Evolutionary conservation across 2,329 filamentous ascomycete species (phyloP).

Genomic region (Plectosphaerella sp.): DNA sequence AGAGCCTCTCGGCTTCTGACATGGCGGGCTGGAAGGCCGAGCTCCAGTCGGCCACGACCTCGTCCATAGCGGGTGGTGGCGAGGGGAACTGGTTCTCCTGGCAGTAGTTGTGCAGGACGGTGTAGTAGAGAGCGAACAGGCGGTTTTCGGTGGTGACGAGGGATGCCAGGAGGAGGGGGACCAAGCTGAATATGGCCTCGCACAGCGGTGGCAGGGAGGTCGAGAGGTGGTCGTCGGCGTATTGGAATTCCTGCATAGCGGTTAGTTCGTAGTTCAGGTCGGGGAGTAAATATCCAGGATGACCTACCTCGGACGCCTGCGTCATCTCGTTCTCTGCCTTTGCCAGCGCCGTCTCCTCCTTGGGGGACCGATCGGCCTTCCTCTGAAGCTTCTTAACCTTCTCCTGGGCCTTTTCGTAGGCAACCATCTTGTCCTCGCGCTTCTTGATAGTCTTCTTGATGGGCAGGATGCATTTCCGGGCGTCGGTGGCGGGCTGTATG

Average conservation of each 20-base stretch:
- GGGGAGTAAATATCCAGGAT: too few species aligned
- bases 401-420: constrained; percentile 74
- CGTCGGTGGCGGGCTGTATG: constrained; percentile 64
- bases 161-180: constrained; percentile 64
- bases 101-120: constrained; percentile 69
- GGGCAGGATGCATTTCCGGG: constrained; percentile 63
- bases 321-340: constrained; percentile 70
- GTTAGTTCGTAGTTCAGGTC: too few species aligned
- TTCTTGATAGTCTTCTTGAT: constrained; percentile 83
- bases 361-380: constrained; percentile 65
- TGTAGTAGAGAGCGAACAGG: constrained; percentile 74
- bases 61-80: constrained; percentile 67
- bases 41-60: constrained; percentile 65
- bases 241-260: constrained; percentile 71
- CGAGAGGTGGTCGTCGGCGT: constrained; percentile 70
- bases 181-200: constrained; percentile 64
- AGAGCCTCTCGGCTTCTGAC: constrained; percentile 61
- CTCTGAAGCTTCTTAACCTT: constrained; percentile 65
- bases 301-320: constrained; percentile 56
- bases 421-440: constrained; percentile 74
- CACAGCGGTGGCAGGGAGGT: constrained; percentile 68
- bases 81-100: constrained; percentile 65
- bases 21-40: constrained; percentile 58
- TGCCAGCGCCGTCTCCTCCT: constrained; percentile 66
- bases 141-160: constrained; percentile 76